phyloP scores from a whole-genome alignment of 2,329 filamentous ascomycete species.

The Penicillium sp. region DNA sequence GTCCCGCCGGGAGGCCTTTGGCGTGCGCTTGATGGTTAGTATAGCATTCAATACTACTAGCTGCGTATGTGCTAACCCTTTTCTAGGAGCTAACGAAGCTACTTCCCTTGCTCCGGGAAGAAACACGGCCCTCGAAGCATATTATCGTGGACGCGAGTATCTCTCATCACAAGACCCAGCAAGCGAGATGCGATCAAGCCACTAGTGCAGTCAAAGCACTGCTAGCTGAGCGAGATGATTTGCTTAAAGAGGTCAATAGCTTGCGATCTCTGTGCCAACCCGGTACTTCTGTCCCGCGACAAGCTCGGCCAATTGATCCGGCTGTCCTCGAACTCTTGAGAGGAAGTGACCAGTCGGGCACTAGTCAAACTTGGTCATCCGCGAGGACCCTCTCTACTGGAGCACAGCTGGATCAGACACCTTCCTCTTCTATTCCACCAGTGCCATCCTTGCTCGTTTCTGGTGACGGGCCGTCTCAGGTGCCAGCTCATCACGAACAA shows the following conservation, averaged over 20 bases:
- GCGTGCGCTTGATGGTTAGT: conserved; percentile 37
- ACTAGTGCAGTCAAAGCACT: conserved; percentile 3
- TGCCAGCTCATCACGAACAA: background rate
- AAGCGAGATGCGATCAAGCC: conserved; percentile 3
- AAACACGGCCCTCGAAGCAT: conserved; percentile 15
- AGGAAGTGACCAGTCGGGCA: background rate
- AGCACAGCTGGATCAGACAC: background rate
- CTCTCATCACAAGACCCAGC: conserved; percentile 11
- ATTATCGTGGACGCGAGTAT: conserved; percentile 17
- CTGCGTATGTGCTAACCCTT: background rate
- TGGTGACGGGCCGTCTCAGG: background rate
- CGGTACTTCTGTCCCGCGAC: conserved; percentile 6
- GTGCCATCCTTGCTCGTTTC: background rate
- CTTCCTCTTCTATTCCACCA: background rate
- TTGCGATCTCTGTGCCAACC: conserved; percentile 11
- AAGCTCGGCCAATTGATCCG: conserved; percentile 12
- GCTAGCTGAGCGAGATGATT: conserved; percentile 10
- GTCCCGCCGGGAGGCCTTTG: conserved; percentile 45
- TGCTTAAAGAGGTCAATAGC: conserved; percentile 7
- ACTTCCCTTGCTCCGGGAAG: conserved; percentile 10
- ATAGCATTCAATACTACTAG: background rate
- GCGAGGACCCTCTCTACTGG: background rate
- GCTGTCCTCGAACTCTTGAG: conserved; percentile 7
- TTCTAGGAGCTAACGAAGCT: conserved; percentile 9
- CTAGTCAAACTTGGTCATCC: background rate